A percentile compares a stretch with the other conserved stretches of the same genome.
These are phyloP conservation scores for Protostelium mycophagum DNA, from an alignment of 78 protist genomes.

Conservation along the genomic window DNA sequence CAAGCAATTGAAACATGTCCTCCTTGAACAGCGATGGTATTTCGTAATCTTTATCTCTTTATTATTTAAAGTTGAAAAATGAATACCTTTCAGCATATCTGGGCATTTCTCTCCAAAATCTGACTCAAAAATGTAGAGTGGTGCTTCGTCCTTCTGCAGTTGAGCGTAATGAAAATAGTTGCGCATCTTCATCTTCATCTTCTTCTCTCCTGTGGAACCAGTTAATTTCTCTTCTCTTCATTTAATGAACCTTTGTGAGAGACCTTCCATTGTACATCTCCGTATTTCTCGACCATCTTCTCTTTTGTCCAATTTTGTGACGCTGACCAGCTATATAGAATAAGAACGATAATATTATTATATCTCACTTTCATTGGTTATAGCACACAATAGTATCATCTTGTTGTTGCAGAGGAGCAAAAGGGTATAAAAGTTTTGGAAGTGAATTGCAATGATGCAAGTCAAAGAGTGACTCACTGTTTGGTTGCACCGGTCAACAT, in stretches of 20 bases:
- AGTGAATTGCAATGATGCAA: too few relatives aligned
- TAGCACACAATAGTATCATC: too few relatives aligned
- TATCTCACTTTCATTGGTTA: too few relatives aligned
- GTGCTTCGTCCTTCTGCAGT: constrained; percentile 44
- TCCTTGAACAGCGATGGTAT: constrained; percentile 48
- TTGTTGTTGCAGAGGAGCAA: too few relatives aligned
- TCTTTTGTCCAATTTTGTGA: constrained; percentile 18
- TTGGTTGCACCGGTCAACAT: background rate
- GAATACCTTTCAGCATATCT: constrained; percentile 5
- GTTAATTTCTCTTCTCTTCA: too few relatives aligned
- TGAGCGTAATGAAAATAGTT: constrained; percentile 31
- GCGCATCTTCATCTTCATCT: constrained; percentile 21
- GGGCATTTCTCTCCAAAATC: constrained; percentile 50
- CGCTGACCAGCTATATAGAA: constrained; percentile 9
- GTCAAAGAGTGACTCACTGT: too few relatives aligned
- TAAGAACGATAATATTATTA: background rate
- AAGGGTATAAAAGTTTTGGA: too few relatives aligned
- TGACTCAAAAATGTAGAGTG: constrained; percentile 59
- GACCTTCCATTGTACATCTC: constrained; percentile 33
- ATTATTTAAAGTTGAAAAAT: background rate
- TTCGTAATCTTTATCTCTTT: background rate
- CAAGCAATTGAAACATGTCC: constrained; percentile 29
- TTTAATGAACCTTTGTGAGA: constrained; percentile 21
- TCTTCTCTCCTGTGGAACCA: background rate
- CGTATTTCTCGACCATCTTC: constrained; percentile 18